Evolutionary conservation across 306 rosid genomes (phyloP).

Genomic region (Pyrus bretschneideri): DNA sequence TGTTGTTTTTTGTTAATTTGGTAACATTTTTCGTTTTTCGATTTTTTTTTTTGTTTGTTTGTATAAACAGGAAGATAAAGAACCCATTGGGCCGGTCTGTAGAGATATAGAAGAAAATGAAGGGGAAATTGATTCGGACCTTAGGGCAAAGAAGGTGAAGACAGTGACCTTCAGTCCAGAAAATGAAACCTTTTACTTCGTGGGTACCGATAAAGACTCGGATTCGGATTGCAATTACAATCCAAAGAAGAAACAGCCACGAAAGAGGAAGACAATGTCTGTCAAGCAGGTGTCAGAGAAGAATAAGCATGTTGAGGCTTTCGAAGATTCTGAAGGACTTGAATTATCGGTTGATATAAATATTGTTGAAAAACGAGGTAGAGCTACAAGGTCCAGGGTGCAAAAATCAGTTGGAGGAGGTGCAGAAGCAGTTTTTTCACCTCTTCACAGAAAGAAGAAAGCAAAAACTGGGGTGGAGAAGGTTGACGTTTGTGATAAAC

Average conservation of each 20-base stretch:
- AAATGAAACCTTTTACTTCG: slow-evolving; percentile 19
- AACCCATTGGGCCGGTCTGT: neutral
- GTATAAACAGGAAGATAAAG: slow-evolving; percentile 14
- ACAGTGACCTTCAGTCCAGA: slow-evolving; percentile 32
- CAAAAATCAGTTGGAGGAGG: neutral
- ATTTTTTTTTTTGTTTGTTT: neutral
- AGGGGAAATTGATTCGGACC: slow-evolving; percentile 1
- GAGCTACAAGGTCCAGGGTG: slow-evolving; percentile 10
- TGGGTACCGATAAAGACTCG: slow-evolving; percentile 13
- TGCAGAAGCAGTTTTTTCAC: neutral
- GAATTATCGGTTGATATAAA: neutral
- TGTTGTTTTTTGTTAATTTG: neutral
- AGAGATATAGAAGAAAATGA: neutral
- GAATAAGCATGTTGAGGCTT: neutral
- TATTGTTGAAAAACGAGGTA: neutral
- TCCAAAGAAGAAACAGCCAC: neutral
- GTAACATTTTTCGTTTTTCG: neutral
- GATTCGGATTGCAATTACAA: neutral
- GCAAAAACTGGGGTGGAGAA: neutral
- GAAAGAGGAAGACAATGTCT: slow-evolving; percentile 4
- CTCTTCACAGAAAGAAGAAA: slow-evolving; percentile 7
- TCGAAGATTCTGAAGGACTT: neutral
- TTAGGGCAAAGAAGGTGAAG: neutral
- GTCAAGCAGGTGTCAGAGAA: neutral
- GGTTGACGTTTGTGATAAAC: neutral